phyloP scores from a whole-genome alignment of 768 basidiomycete genomes.

The Kwoniella bestiolae region DNA sequence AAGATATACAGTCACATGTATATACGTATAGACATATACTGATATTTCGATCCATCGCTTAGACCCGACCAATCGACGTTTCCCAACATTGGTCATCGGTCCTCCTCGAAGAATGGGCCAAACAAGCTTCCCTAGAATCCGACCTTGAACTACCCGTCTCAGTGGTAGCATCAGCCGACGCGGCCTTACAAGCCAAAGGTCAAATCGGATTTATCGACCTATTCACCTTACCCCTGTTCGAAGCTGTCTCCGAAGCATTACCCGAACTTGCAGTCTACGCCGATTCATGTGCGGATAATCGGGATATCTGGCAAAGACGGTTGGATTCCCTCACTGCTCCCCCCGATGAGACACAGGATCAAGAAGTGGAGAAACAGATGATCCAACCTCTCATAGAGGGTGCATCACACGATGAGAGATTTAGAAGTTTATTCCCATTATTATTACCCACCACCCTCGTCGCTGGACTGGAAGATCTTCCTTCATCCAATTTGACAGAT shows the following conservation, averaged over 20 bases:
- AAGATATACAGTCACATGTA: no score
- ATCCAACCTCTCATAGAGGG: constrained; percentile 46
- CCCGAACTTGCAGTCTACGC: constrained; percentile 79
- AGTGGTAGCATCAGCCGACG: constrained; percentile 63
- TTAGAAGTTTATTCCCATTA: constrained; percentile 65
- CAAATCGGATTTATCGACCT: constrained; percentile 87
- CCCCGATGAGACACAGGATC: constrained; percentile 51
- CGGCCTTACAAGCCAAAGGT: constrained; percentile 70
- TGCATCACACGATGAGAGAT: constrained; percentile 59
- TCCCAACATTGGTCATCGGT: constrained; percentile 91
- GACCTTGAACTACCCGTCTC: constrained; percentile 73
- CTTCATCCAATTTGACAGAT: not conserved
- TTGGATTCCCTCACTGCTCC: constrained; percentile 50
- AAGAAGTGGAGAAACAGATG: constrained; percentile 23
- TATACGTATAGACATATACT: not conserved
- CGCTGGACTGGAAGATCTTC: not conserved
- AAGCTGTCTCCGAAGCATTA: constrained; percentile 71
- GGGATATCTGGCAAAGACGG: constrained; percentile 70
- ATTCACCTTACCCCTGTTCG: constrained; percentile 82
- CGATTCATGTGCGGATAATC: constrained; percentile 70
- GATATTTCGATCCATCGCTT: constrained; percentile 21
- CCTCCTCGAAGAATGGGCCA: constrained; percentile 85
- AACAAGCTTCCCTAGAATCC: constrained; percentile 83
- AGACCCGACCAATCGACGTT: constrained; percentile 92
- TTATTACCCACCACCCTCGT: constrained; percentile 62